phyloP scores from a whole-genome alignment of 495 filamentous ascomycete genomes.

The Staphylotrichum tortipilum region DNA sequence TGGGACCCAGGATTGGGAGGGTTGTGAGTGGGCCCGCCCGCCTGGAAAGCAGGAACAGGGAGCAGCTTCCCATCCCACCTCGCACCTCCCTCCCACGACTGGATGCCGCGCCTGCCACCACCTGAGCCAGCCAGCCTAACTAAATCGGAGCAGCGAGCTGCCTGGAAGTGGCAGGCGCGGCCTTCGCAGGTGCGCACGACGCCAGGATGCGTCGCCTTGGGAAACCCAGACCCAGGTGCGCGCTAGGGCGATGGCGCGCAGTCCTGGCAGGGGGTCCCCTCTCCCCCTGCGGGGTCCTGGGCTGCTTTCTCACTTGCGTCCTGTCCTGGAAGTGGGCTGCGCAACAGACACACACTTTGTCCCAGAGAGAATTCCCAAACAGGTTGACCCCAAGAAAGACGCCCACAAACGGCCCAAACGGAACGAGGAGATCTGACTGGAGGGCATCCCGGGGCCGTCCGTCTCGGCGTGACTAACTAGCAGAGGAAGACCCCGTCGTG shows the following conservation, averaged over 20 bases:
- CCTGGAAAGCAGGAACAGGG: slow-evolving; percentile 5
- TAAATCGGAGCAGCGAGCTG: too few relatives aligned
- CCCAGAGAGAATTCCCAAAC: not conserved
- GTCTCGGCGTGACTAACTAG: slow-evolving; percentile 14
- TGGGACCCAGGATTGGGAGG: too few relatives aligned
- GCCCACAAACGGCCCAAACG: slow-evolving; percentile 3
- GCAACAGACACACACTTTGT: not conserved
- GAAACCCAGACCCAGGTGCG: not conserved
- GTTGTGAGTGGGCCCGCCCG: not conserved
- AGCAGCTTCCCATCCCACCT: not conserved
- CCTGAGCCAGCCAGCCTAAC: too few relatives aligned
- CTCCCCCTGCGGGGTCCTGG: too few relatives aligned
- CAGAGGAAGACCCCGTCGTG: not conserved
- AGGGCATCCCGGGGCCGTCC: slow-evolving; percentile 8
- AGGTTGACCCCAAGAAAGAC: too few relatives aligned
- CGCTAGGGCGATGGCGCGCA: not conserved
- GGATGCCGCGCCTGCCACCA: too few relatives aligned
- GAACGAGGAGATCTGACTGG: slow-evolving; percentile 5
- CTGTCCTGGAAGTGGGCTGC: slow-evolving; percentile 1
- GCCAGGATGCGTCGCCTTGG: not conserved
- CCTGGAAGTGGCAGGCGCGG: too few relatives aligned
- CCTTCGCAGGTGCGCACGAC: slow-evolving; percentile 9
- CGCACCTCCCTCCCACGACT: too few relatives aligned
- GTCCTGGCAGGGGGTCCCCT: slow-evolving; percentile 4
- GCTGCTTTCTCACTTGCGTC: too few relatives aligned